These are phyloP conservation scores for Helotiales sp. DNA, from an alignment of 2,329 filamentous ascomycete genomes.

Conservation along the genomic window DNA sequence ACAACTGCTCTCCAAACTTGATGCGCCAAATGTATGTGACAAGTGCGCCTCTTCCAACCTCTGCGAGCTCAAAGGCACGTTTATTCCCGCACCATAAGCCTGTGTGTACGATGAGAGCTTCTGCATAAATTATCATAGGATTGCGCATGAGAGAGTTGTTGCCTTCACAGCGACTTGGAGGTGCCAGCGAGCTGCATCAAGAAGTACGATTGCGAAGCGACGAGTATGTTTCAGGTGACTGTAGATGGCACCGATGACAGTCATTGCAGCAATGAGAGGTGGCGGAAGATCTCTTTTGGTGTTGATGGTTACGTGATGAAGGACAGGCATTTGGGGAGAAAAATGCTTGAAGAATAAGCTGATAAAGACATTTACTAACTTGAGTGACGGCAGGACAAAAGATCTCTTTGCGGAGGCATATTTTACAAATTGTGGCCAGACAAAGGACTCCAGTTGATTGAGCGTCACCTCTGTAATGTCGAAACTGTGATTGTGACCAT, in stretches of 20 bases:
- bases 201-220: constrained; percentile 34
- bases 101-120: constrained; percentile 35
- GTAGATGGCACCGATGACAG: constrained; percentile 36
- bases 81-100: constrained; percentile 39
- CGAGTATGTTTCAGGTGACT: constrained; percentile 34
- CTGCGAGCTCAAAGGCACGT: constrained; percentile 33
- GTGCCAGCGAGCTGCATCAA: constrained; percentile 37
- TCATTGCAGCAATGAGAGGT: constrained; percentile 34
- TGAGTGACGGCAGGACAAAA: constrained; percentile 32
- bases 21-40: constrained; percentile 33
- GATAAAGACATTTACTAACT: constrained; percentile 36
- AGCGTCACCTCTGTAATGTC: constrained; percentile 35
- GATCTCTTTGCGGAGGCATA: constrained; percentile 20
- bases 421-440: constrained; percentile 22
- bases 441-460: constrained; percentile 24
- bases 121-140: constrained; percentile 35
- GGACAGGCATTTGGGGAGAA: constrained; percentile 37
- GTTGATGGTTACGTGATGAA: constrained; percentile 37
- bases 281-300: constrained; percentile 34
- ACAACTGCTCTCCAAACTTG: constrained; percentile 18
- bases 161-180: constrained; percentile 32
- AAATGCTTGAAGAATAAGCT: constrained; percentile 37
- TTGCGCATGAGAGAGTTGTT: constrained; percentile 34
- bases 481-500: constrained; percentile 30
- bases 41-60: constrained; percentile 34